A percentile compares a stretch with the other conserved stretches of the same genome.
Conservation (phyloP, 495 filamentous ascomycete species). For the Chaetomium cochliodes region DNA sequence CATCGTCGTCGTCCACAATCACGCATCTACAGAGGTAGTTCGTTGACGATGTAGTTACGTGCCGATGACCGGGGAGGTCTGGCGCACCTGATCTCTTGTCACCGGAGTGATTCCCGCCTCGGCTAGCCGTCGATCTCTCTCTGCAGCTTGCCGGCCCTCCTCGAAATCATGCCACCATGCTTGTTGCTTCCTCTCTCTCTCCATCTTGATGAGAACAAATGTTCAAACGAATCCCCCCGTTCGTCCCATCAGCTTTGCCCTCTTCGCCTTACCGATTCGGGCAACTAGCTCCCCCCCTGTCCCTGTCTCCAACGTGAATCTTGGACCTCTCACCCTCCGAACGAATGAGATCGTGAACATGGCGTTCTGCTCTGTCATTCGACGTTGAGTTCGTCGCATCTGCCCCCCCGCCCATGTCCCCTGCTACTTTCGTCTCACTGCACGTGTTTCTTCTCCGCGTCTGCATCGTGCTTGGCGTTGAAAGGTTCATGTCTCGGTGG, state of each 20-base stretch:
- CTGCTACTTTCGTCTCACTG: background rate
- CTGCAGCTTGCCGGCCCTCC: no score
- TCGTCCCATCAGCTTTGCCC: background rate
- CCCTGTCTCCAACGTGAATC: background rate
- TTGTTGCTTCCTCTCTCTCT: no score
- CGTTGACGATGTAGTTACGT: no score
- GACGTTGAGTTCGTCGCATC: background rate
- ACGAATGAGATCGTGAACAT: background rate
- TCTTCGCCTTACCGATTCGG: background rate
- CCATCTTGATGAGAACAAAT: no score
- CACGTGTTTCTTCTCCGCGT: background rate
- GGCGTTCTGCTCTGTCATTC: slow-evolving; percentile 6
- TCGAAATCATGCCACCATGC: no score
- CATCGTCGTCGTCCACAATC: no score
- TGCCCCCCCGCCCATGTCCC: background rate
- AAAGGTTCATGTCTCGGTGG: background rate
- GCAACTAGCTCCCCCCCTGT: background rate
- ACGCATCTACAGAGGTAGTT: background rate
- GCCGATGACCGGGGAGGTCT: no score
- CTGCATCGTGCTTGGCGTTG: background rate
- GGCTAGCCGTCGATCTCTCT: background rate
- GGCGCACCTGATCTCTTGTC: background rate
- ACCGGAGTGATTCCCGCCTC: background rate
- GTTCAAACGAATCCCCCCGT: no score
- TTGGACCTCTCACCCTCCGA: background rate